Percentiles rank a stretch among this genome's conserved stretches.
Evolutionary conservation across 2,329 filamentous ascomycete genomes (phyloP).

Genomic region (Aspergillus luchuensis): DNA sequence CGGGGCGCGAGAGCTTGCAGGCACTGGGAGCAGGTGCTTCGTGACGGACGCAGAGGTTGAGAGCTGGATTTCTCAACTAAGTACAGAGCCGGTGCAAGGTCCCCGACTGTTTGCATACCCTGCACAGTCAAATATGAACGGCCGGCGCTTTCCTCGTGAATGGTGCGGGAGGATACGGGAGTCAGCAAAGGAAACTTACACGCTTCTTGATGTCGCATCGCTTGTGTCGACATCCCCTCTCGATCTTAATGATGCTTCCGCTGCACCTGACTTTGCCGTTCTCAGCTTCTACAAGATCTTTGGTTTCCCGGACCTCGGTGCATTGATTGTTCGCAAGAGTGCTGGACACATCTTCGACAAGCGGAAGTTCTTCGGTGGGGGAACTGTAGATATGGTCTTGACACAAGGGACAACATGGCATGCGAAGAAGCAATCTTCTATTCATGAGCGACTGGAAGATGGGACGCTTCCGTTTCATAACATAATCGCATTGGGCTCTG

Average conservation of each 20-base stretch:
- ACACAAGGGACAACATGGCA: slow-evolving; percentile 81
- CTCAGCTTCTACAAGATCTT: slow-evolving; percentile 98
- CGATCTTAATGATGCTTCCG: slow-evolving; percentile 63
- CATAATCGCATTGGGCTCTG: slow-evolving; percentile 78
- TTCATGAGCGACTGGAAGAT: slow-evolving; percentile 86
- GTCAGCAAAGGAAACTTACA: slow-evolving; percentile 54
- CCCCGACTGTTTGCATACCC: slow-evolving; percentile 73
- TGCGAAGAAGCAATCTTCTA: slow-evolving; percentile 66
- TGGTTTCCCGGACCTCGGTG: slow-evolving; percentile 89
- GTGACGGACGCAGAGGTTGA: slow-evolving; percentile 63
- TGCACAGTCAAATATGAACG: slow-evolving; percentile 92
- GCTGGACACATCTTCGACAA: slow-evolving; percentile 64
- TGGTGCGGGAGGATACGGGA: slow-evolving; percentile 62
- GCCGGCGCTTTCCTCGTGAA: slow-evolving; percentile 68
- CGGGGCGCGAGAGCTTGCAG: slow-evolving; percentile 74
- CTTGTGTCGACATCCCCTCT: slow-evolving; percentile 75
- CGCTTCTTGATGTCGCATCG: slow-evolving; percentile 81
- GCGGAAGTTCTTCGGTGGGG: slow-evolving; percentile 86
- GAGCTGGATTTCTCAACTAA: slow-evolving; percentile 59
- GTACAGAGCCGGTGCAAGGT: slow-evolving; percentile 20
- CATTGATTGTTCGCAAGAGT: slow-evolving; percentile 75
- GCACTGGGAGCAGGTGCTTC: slow-evolving; percentile 64
- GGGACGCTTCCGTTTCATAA: slow-evolving; percentile 88
- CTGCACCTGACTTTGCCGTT: slow-evolving; percentile 79
- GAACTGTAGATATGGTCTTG: slow-evolving; percentile 88